These are phyloP conservation scores for Linaria vulgaris DNA, from an alignment of 257 asterid genomes.

Conservation along the genomic window DNA sequence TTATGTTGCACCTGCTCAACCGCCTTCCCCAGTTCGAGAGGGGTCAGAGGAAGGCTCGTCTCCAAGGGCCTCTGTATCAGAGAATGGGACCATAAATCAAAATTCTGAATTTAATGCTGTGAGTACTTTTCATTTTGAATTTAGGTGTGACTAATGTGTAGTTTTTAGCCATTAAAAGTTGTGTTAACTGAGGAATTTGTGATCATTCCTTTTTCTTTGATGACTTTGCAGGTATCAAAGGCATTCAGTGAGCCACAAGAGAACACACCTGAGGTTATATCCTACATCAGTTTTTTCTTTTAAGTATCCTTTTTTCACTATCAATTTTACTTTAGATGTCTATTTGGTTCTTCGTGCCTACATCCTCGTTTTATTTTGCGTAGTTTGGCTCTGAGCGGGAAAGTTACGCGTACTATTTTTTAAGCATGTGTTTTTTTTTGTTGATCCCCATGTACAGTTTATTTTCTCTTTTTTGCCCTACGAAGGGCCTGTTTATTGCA, in stretches of 20 bases:
- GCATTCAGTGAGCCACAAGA: constrained; percentile 58
- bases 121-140: not conserved
- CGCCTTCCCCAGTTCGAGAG: constrained; percentile 71
- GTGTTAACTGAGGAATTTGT: not conserved
- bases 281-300: not conserved
- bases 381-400: not conserved
- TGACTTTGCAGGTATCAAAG: constrained; percentile 46
- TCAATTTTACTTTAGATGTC: not conserved
- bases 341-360: constrained; percentile 3
- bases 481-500: no score
- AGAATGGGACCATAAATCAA: constrained; percentile 27
- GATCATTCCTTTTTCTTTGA: constrained; percentile 12
- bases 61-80: constrained; percentile 39
- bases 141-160: not conserved
- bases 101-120: constrained; percentile 2
- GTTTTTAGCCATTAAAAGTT: not conserved
- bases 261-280: constrained; percentile 63
- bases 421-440: not conserved
- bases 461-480: not conserved
- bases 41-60: constrained; percentile 68
- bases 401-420: no score
- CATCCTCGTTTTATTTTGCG: constrained; percentile 14
- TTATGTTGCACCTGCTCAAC: constrained; percentile 62
- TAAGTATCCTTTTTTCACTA: not conserved
- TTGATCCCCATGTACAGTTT: constrained; percentile 19